Evolutionary conservation across 805 yeast species (phyloP).

Genomic region (Ascoidea tarda): DNA sequence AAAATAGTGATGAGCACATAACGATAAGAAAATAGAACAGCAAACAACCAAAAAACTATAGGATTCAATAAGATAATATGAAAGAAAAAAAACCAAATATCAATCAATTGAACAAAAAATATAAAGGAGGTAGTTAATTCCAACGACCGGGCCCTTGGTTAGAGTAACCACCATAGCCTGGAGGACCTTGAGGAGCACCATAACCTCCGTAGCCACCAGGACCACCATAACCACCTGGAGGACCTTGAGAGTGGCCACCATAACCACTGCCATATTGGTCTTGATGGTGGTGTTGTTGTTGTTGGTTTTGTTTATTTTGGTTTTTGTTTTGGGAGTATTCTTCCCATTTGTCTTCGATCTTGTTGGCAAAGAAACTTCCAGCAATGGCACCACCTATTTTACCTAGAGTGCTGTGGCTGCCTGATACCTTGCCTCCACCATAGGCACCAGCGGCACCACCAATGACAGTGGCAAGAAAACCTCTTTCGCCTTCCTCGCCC

Average conservation of each 20-base stretch:
- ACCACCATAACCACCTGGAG: not conserved
- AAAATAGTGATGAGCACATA: no score
- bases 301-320: not conserved
- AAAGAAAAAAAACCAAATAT: no score
- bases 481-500: constrained; percentile 20
- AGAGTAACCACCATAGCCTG: no score
- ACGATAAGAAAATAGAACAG: no score
- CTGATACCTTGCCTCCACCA: constrained; percentile 29
- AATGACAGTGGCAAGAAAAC: constrained; percentile 27
- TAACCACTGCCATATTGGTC: not conserved
- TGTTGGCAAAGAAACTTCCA: constrained; percentile 41
- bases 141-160: no score
- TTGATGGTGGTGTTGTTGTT: no score
- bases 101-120: no score
- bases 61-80: no score
- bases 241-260: not conserved
- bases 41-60: no score
- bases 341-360: constrained; percentile 22
- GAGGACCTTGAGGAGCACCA: no score
- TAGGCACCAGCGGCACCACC: constrained; percentile 43
- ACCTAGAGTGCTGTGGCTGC: constrained; percentile 29
- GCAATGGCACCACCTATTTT: constrained; percentile 38
- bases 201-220: not conserved
- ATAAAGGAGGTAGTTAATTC: no score
- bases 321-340: not conserved